Evolutionary conservation across 768 basidiomycete species (phyloP), one percentile per base, ranked within the genome.

Genomic region (Naganishia friedmannii): DNA sequence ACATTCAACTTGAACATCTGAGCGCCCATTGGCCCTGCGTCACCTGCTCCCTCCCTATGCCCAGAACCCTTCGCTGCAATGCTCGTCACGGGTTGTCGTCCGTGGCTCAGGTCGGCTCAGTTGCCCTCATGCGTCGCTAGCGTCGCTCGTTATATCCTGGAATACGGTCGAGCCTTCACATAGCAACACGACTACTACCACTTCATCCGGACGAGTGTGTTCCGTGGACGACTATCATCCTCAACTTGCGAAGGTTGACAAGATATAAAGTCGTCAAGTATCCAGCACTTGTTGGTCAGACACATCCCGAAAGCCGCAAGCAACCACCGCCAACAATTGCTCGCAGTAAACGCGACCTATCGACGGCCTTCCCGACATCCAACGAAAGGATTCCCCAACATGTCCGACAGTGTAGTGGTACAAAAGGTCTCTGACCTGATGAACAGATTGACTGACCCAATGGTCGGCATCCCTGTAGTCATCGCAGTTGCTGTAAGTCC

Each of bases 341-440:
- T 45, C 32, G 23, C 23, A 7, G 34, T 1, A 23, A n/a, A 39
- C 34, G 31, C 23, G 2, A 17, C 15, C 39, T 26, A 63, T 17
- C 34, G 31, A 9, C 57, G 39, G 32, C 21, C 31, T 21, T 39
- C 34, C 2, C 34, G 3, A 4, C 57, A 58, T 23, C 3, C 31
- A 17, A 7, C 6, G 1, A 34, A 3, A 29, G 8, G 8, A 57
- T 10, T 10, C n/a, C 17, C 57, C 60, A 46, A 37, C n/a, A 63
- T 63, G 60, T 23, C 60, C 60, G 39, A 63, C n/a, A 63, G 60
- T 23, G 23, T 63, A 26, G 60, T 63, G 15, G 21, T 63, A 21
- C 60, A 63, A 46, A 37, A 63, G 42, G 60, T 63, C 42, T 42
- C 60, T n/a, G 60, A 63, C 42, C 60, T 63, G 10, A 46, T 63